phyloP scores from a whole-genome alignment of 805 yeast species.

The Ogataea ramenticola region DNA sequence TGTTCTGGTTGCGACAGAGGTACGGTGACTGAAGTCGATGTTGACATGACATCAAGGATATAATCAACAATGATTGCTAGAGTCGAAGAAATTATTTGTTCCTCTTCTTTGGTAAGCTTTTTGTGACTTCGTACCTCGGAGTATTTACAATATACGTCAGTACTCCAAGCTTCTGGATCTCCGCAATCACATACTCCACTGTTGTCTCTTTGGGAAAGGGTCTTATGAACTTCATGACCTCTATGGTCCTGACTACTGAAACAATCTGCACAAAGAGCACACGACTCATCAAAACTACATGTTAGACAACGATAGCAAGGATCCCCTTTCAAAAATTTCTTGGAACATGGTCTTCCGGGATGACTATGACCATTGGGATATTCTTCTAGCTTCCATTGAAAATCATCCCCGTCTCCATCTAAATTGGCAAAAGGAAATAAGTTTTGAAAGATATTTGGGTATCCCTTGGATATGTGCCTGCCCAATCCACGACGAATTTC shows the following conservation, averaged over 20 bases:
- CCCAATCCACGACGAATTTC: slow-evolving; percentile 36
- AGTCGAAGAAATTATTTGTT: slow-evolving; percentile 29
- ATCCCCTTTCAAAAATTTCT: slow-evolving; percentile 68
- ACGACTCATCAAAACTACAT: slow-evolving; percentile 74
- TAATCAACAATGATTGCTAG: slow-evolving; percentile 48
- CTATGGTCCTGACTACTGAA: slow-evolving; percentile 60
- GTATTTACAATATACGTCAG: slow-evolving; percentile 42
- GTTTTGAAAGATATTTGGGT: slow-evolving; percentile 30
- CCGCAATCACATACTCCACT: slow-evolving; percentile 89
- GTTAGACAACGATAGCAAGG: slow-evolving; percentile 73
- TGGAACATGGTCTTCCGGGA: slow-evolving; percentile 59
- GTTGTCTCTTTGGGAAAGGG: slow-evolving; percentile 56
- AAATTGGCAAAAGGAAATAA: slow-evolving; percentile 19
- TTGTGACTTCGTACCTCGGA: slow-evolving; percentile 21
- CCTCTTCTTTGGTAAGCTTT: slow-evolving; percentile 33
- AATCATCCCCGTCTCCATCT: slow-evolving; percentile 14
- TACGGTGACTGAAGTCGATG: slow-evolving; percentile 33
- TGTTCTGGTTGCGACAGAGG: slow-evolving; percentile 17
- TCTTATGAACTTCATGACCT: slow-evolving; percentile 64
- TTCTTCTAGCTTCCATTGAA: slow-evolving; percentile 4
- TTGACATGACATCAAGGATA: slow-evolving; percentile 53
- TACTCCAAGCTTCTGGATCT: slow-evolving; percentile 77
- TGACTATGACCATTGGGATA: slow-evolving; percentile 8
- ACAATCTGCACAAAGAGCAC: slow-evolving; percentile 77
- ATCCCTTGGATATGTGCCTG: slow-evolving; percentile 33